Evolutionary conservation across 2,329 filamentous ascomycete genomes (phyloP).

Genomic region (Xylaria sp.): DNA sequence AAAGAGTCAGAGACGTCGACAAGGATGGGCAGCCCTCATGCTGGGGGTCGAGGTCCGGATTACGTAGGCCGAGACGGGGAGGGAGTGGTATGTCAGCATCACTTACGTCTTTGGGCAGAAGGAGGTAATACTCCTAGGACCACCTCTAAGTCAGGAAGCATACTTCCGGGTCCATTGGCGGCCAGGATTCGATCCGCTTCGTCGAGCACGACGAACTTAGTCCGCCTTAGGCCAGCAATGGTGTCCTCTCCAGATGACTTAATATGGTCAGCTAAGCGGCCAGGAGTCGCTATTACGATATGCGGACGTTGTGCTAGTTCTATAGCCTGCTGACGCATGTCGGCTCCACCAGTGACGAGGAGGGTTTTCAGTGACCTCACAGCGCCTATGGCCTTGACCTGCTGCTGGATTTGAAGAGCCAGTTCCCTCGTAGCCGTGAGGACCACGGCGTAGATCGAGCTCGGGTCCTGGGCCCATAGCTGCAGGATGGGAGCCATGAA

Average conservation of each 20-base stretch:
- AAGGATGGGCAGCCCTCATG: too few species aligned
- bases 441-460: slow-evolving; percentile 83
- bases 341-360: slow-evolving; percentile 85
- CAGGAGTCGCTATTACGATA: slow-evolving; percentile 89
- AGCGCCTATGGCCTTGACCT: slow-evolving; percentile 87
- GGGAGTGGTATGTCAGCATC: neutral
- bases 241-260: slow-evolving; percentile 88
- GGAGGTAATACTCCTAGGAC: slow-evolving; percentile 79
- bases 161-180: slow-evolving; percentile 67
- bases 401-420: slow-evolving; percentile 92
- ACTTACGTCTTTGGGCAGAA: slow-evolving; percentile 58
- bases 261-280: slow-evolving; percentile 89
- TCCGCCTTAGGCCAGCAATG: slow-evolving; percentile 70
- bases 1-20: slow-evolving; percentile 1
- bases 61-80: neutral
- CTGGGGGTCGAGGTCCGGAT: neutral
- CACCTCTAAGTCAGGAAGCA: slow-evolving; percentile 90
- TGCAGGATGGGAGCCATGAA: slow-evolving; percentile 94
- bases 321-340: slow-evolving; percentile 88
- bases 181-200: slow-evolving; percentile 88
- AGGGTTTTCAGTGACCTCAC: slow-evolving; percentile 81
- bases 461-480: slow-evolving; percentile 86
- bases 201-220: slow-evolving; percentile 84
- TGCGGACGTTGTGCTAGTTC: slow-evolving; percentile 78
- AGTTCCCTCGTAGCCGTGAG: slow-evolving; percentile 89